Percentiles rank a stretch among this genome's conserved stretches.
Evolutionary conservation across 345 rosid species (phyloP).

Genomic region (Anastatica hierochuntica): DNA sequence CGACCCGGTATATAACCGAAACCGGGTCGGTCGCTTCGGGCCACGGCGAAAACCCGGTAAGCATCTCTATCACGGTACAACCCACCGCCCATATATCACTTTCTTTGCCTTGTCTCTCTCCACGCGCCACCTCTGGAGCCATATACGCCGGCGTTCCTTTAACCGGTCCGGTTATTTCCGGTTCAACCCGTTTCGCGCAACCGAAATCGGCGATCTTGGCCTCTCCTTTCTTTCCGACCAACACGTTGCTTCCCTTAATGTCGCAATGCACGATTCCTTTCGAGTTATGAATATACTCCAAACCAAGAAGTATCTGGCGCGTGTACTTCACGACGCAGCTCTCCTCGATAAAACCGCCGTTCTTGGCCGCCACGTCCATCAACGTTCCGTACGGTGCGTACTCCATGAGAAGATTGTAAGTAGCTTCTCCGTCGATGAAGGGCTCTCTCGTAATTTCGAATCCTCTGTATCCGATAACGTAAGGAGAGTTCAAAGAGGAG

Average conservation of each 20-base stretch:
- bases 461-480: constrained; percentile 52
- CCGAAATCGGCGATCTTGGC: constrained; percentile 71
- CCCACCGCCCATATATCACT: constrained; percentile 72
- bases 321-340: constrained; percentile 32
- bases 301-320: constrained; percentile 44
- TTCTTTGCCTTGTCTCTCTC: constrained; percentile 53
- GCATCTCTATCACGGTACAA: constrained; percentile 76
- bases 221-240: constrained; percentile 39
- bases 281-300: constrained; percentile 46
- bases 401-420: constrained; percentile 63
- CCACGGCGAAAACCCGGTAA: constrained; percentile 50
- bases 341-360: constrained; percentile 39
- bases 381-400: constrained; percentile 51
- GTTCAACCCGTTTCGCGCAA: constrained; percentile 40
- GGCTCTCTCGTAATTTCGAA: constrained; percentile 33
- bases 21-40: constrained; percentile 24
- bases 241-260: constrained; percentile 55
- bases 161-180: constrained; percentile 21
- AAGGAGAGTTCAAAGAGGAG: constrained; percentile 39
- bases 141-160: constrained; percentile 64
- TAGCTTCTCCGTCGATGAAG: constrained; percentile 10
- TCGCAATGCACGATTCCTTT: constrained; percentile 63
- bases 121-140: constrained; percentile 88
- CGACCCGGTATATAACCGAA: constrained; percentile 36
- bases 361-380: constrained; percentile 23